Conservation (phyloP, 768 basidiomycete species). For the Kwoniella botswanensis region DNA sequence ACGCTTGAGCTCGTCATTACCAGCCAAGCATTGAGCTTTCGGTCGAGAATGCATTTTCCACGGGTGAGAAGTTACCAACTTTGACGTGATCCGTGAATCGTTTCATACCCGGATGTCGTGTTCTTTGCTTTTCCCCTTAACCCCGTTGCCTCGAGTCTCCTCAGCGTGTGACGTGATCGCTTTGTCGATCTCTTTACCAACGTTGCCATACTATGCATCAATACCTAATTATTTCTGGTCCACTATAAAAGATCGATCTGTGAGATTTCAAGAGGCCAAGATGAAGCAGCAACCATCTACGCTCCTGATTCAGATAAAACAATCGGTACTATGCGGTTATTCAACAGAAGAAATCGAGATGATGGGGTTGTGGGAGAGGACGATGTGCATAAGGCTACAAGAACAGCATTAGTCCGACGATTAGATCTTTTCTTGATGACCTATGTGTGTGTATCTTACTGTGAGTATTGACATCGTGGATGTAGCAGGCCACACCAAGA, state of each 20-base stretch:
- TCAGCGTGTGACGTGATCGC: constrained; percentile 4
- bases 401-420: constrained; percentile 9
- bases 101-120: constrained; percentile 1
- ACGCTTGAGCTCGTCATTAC: no score
- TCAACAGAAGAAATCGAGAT: neutral
- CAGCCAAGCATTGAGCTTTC: no score
- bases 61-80: neutral
- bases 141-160: neutral
- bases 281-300: no score
- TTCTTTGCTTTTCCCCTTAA: neutral
- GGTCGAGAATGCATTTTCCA: no score
- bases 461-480: neutral
- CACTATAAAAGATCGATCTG: no score
- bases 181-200: constrained; percentile 4
- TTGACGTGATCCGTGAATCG: neutral
- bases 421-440: constrained; percentile 16
- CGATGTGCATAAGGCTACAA: neutral
- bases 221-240: neutral
- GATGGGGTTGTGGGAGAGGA: neutral
- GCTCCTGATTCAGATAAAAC: no score
- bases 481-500: no score
- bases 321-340: constrained; percentile 1
- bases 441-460: constrained; percentile 11
- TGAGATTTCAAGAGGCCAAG: no score
- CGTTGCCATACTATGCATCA: neutral